Conservation (phyloP, 2,329 filamentous ascomycete species). For the Chrysoporthe deuterocubensis region DNA sequence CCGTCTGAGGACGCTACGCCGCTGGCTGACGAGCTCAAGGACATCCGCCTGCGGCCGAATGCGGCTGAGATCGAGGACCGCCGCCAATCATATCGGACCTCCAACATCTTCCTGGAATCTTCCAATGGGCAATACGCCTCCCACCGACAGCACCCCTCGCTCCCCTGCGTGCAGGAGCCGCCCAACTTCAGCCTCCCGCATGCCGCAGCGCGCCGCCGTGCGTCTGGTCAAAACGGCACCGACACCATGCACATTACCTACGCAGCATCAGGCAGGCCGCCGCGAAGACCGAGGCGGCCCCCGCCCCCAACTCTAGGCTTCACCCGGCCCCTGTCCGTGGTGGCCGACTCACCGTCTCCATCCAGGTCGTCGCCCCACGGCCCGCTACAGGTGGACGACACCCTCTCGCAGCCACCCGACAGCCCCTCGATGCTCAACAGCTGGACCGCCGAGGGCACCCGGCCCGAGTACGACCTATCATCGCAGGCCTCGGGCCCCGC, state of each 20-base stretch:
- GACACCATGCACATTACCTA: slow-evolving; percentile 15
- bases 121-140: slow-evolving; percentile 32
- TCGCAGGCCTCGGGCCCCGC: slow-evolving; percentile 17
- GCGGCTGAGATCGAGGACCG: slow-evolving; percentile 55
- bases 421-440: slow-evolving; percentile 32
- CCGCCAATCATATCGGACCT: slow-evolving; percentile 55
- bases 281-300: slow-evolving; percentile 37
- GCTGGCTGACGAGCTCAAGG: slow-evolving; percentile 31
- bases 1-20: slow-evolving; percentile 36
- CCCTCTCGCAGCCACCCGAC: slow-evolving; percentile 27
- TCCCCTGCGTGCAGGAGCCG: slow-evolving; percentile 36
- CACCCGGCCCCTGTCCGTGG: slow-evolving; percentile 57
- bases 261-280: slow-evolving; percentile 29
- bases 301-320: slow-evolving; percentile 53
- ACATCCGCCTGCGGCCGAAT: slow-evolving; percentile 54
- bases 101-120: slow-evolving; percentile 48
- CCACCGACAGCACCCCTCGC: slow-evolving; percentile 23
- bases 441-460: slow-evolving; percentile 25
- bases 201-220: slow-evolving; percentile 34
- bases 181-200: slow-evolving; percentile 61
- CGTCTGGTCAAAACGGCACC: slow-evolving; percentile 27
- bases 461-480: slow-evolving; percentile 14
- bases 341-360: slow-evolving; percentile 52
- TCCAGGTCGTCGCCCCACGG: slow-evolving; percentile 23
- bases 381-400: slow-evolving; percentile 19